Percentiles rank a stretch among this genome's conserved stretches.
Conservation (phyloP, 2,329 filamentous ascomycete species). For the Ophiosphaerella korrae region DNA sequence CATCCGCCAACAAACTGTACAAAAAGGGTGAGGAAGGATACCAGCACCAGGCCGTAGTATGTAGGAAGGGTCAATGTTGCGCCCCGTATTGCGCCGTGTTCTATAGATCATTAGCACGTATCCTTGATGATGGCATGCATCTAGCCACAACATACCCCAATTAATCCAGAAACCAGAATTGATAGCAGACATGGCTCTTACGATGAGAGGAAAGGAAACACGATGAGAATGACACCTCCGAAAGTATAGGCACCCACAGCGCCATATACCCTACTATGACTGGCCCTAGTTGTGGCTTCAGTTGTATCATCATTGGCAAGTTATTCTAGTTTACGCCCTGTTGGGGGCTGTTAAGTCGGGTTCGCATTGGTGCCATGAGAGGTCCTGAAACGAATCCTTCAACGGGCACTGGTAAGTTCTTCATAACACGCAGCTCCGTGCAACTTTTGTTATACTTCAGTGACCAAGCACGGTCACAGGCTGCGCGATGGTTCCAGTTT, state of each 20-base stretch:
- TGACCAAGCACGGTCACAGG: too few relatives aligned
- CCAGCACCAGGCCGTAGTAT: slow-evolving; percentile 17
- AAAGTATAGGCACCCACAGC: not conserved
- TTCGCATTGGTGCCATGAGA: too few relatives aligned
- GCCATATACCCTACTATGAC: not conserved
- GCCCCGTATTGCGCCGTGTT: slow-evolving; percentile 15
- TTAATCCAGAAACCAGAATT: slow-evolving; percentile 20
- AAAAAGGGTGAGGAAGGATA: slow-evolving; percentile 27
- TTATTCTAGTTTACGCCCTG: too few relatives aligned
- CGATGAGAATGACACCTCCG: not conserved
- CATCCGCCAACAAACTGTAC: slow-evolving; percentile 25
- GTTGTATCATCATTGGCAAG: not conserved
- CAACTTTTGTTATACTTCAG: too few relatives aligned
- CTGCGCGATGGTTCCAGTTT: too few relatives aligned
- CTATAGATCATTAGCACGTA: slow-evolving; percentile 7
- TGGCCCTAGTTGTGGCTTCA: not conserved
- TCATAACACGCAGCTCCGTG: too few relatives aligned
- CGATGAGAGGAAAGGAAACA: not conserved
- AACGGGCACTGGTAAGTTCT: too few relatives aligned
- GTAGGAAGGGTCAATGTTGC: slow-evolving; percentile 24
- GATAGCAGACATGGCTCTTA: slow-evolving; percentile 1
- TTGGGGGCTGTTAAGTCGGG: too few relatives aligned
- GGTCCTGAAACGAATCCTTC: too few relatives aligned
- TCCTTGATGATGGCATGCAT: not conserved
- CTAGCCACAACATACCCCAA: slow-evolving; percentile 12